These are phyloP conservation scores for Trichoderma semiorbis DNA, from an alignment of 2,329 filamentous ascomycete species.

Conservation along the genomic window DNA sequence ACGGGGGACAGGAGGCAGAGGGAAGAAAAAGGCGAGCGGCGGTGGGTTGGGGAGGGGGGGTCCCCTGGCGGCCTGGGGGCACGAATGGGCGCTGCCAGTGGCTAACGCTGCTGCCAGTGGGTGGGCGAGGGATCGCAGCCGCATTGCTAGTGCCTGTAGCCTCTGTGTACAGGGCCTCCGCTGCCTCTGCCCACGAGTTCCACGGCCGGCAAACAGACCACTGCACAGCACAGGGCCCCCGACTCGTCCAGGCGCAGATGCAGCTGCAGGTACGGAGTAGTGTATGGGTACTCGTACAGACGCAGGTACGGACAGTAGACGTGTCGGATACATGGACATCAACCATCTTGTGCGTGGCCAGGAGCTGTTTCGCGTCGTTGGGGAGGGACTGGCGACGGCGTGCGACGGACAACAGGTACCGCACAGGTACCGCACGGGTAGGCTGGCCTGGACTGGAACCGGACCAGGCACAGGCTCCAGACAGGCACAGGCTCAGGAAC, in stretches of 20 bases:
- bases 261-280: not conserved
- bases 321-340: not conserved
- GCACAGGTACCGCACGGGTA: not conserved
- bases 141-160: not conserved
- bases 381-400: not conserved
- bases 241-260: not conserved
- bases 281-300: not conserved
- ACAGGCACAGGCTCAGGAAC: not conserved
- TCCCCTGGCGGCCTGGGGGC: slow-evolving; percentile 14
- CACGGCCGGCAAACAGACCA: not conserved
- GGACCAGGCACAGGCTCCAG: not conserved
- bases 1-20: slow-evolving; percentile 33
- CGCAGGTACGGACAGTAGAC: not conserved
- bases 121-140: slow-evolving; percentile 6
- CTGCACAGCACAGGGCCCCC: not conserved
- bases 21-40: slow-evolving; percentile 21
- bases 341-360: not conserved
- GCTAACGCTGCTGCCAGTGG: slow-evolving; percentile 13
- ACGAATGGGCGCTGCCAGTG: slow-evolving; percentile 14
- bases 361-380: not conserved
- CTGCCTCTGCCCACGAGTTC: not conserved
- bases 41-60: slow-evolving; percentile 9
- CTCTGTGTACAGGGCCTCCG: not conserved
- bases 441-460: not conserved
- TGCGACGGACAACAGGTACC: not conserved